phyloP scores from a whole-genome alignment of 2,329 filamentous ascomycete genomes.

The Fusarium sp. region DNA sequence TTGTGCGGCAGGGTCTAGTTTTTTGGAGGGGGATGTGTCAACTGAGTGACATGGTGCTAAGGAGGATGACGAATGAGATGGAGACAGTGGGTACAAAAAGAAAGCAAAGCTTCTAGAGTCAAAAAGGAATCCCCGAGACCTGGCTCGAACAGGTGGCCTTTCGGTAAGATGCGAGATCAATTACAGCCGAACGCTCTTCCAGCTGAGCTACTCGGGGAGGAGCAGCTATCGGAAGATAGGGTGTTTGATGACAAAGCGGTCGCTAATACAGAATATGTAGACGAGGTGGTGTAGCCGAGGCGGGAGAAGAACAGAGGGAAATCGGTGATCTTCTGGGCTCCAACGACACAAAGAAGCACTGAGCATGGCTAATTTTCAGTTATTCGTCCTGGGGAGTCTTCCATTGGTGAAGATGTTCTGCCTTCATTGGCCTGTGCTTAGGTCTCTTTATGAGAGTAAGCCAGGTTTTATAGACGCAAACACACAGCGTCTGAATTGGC shows the following conservation, averaged over 20 bases:
- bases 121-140: conserved; percentile 36
- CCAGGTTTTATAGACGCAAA: no score
- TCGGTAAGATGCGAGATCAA: conserved; percentile 25
- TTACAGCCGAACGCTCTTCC: conserved; percentile 41
- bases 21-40: neutral
- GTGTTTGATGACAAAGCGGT: neutral
- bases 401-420: neutral
- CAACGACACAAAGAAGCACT: neutral
- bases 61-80: neutral
- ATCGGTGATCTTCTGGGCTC: neutral
- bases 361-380: neutral
- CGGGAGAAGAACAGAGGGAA: neutral
- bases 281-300: neutral
- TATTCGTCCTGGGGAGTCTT: neutral
- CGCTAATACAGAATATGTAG: neutral
- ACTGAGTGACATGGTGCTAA: neutral
- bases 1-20: neutral
- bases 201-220: conserved; percentile 40
- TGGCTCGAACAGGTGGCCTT: conserved; percentile 41
- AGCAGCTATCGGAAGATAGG: conserved; percentile 1
- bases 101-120: neutral
- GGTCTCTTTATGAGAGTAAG: neutral
- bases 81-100: neutral
- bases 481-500: neutral
- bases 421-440: neutral